Percentiles rank a stretch among this genome's conserved stretches.
phyloP scores from a whole-genome alignment of 169 alveolate species.

The Babesia ovata region DNA sequence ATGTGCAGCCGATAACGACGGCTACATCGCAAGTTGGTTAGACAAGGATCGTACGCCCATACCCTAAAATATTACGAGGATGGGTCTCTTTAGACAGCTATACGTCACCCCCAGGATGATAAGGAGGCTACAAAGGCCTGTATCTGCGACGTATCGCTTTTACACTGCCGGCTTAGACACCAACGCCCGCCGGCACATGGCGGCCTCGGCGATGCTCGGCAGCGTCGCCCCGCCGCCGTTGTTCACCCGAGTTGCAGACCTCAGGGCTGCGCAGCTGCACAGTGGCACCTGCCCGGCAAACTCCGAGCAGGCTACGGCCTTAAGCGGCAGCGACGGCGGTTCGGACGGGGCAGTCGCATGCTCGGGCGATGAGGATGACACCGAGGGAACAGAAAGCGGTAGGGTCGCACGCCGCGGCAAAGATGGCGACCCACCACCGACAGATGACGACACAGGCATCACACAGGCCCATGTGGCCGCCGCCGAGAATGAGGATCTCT shows the following conservation, averaged over 20 bases:
- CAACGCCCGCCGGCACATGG: conserved; percentile 6
- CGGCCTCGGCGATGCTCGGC: conserved; percentile 5
- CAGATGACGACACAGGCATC: background rate
- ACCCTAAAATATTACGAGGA: background rate
- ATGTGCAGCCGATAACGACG: background rate
- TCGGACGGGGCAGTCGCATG: conserved; percentile 10
- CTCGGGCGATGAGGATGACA: conserved; percentile 37
- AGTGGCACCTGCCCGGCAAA: background rate
- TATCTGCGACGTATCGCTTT: background rate
- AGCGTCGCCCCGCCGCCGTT: conserved; percentile 1
- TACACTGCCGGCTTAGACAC: conserved; percentile 1
- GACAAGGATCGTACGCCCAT: background rate
- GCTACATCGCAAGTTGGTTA: background rate
- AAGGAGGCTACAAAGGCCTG: background rate
- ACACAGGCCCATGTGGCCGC: conserved; percentile 8
- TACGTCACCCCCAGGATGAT: conserved; percentile 6
- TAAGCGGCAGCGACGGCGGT: background rate
- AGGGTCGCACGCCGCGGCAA: conserved; percentile 8
- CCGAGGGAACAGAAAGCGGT: conserved; percentile 53
- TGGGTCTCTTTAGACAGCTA: conserved; percentile 3
- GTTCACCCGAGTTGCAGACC: background rate
- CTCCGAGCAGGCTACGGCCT: background rate
- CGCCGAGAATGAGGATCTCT: background rate
- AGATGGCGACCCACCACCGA: background rate
- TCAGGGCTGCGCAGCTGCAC: conserved; percentile 12